Conservation (phyloP, 2,329 filamentous ascomycete species). For the Pestalotiopsis sp. region DNA sequence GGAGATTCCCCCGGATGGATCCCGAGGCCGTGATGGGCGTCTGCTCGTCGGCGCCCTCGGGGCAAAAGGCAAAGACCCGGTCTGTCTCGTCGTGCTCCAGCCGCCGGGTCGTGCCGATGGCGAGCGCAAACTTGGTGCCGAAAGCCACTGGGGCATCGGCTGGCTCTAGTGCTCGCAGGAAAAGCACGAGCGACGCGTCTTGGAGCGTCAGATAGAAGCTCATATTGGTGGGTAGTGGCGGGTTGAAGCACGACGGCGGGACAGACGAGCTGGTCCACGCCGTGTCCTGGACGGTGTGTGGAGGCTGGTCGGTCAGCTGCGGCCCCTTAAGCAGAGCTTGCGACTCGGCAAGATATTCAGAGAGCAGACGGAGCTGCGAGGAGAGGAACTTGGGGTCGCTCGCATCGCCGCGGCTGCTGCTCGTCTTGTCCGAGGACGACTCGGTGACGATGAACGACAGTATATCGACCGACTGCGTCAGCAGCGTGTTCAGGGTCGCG, state of each 20-base stretch:
- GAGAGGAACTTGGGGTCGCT: constrained; percentile 57
- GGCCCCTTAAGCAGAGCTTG: constrained; percentile 59
- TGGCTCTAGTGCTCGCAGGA: constrained; percentile 71
- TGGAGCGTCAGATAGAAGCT: constrained; percentile 74
- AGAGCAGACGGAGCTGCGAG: constrained; percentile 58
- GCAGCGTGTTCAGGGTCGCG: constrained; percentile 71
- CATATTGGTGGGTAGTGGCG: constrained; percentile 62
- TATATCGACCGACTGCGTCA: constrained; percentile 83
- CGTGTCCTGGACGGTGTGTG: constrained; percentile 16
- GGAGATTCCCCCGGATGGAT: constrained; percentile 15
- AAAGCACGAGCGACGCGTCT: constrained; percentile 71
- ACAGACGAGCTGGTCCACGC: constrained; percentile 33
- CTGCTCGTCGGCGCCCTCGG: constrained; percentile 27
- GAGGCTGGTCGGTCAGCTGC: constrained; percentile 39
- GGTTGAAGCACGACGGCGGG: constrained; percentile 30
- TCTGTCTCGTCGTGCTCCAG: constrained; percentile 82
- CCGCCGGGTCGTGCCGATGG: constrained; percentile 65
- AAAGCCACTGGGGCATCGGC: constrained; percentile 64
- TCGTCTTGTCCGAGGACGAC: constrained; percentile 47
- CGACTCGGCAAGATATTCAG: constrained; percentile 57
- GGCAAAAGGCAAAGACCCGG: constrained; percentile 68
- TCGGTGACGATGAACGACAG: constrained; percentile 78
- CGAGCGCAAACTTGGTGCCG: constrained; percentile 70
- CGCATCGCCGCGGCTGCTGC: constrained; percentile 44
- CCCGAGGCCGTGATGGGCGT: constrained; percentile 18